Base-by-base conservation (phyloP, 23 red algal species). In the Cyanidiococcus yangmingshanensis region DNA sequence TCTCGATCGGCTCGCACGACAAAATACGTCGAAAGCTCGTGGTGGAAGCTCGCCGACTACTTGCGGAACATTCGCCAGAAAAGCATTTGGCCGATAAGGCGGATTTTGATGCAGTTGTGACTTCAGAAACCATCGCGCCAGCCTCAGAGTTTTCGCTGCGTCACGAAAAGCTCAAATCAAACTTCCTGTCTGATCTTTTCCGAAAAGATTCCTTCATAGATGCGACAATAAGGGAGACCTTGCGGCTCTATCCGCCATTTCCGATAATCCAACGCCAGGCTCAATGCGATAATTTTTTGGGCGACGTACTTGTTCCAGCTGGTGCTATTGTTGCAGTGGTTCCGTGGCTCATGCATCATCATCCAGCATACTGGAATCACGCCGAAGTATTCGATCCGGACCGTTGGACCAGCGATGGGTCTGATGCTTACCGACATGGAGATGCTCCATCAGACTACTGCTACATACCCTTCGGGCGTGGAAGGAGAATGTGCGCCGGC, bases 171-270 rank as follows among this genome's bases (percentile, higher is more conserved):
- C 7, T 21, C 21, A 21, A 54, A 7, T 7, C 21, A 21, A 54
- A 54, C 21, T 21, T 7, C 21, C 45, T 54, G 21, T 54, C 45
- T 21, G 21, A 54, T 7, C 45, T 54, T 7, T 79, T 90, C 37
- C 79, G 83, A 0, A 67, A 79, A n/a, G 57, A 90, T 37, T 45
- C 75, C 38, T 79, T 77, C 27, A 75, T 78, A 18, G 93, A 97
- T 39, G 82, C 85, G 2, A 87, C 90, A 1, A 74, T 97, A 30
- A 59, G 76, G 26, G 93, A 97, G 75, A 79, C 85, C 68, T 83
- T 97, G 1, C 84, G 93, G 2, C 67, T 97, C 37, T 91, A 83
- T 76, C 93, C 93, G 3, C 93, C 93, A 25, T 97, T 97, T 67
- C 93, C 93, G 34, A 67, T 97, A 17, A 79, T 97, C 37, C 85